A percentile compares a stretch with the other conserved stretches of the same genome.
phyloP scores from a whole-genome alignment of 768 basidiomycete species.

The Gymnopilus junonius region DNA sequence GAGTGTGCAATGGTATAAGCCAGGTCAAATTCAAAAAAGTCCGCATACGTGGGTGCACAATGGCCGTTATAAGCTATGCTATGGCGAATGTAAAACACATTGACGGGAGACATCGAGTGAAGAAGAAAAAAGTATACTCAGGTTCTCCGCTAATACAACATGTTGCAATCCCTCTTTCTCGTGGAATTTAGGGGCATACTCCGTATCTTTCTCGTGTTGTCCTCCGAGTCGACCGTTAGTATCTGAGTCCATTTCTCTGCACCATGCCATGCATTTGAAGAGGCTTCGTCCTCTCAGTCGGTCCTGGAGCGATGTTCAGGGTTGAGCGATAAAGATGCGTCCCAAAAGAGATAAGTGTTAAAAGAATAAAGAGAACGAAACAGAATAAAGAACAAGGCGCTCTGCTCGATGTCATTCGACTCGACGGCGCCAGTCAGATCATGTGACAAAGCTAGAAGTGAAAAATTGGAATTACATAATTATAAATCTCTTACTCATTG shows the following conservation, averaged over 20 bases:
- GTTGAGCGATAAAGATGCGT: constrained; percentile 7
- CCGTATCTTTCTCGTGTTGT: constrained; percentile 32
- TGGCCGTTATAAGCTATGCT: constrained; percentile 6
- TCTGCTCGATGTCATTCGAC: too few relatives aligned
- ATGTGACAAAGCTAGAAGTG: too few relatives aligned
- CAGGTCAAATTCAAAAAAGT: too few relatives aligned
- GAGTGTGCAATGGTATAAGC: too few relatives aligned
- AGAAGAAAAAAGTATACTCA: constrained; percentile 25
- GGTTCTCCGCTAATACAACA: constrained; percentile 36
- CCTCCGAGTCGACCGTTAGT: constrained; percentile 28
- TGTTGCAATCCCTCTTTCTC: constrained; percentile 24
- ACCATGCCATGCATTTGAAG: constrained; percentile 31
- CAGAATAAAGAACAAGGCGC: constrained; percentile 16
- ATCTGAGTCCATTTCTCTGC: constrained; percentile 37
- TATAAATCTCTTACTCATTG: too few relatives aligned
- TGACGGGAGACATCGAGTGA: background rate
- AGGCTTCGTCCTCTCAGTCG: constrained; percentile 21
- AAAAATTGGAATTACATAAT: too few relatives aligned
- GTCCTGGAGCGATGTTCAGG: constrained; percentile 5
- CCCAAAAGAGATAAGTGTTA: background rate
- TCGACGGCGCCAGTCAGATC: too few relatives aligned
- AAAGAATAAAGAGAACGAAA: constrained; percentile 6
- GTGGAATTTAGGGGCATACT: constrained; percentile 30
- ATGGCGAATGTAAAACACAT: background rate
- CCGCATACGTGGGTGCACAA: background rate